Evolutionary conservation across 2,329 filamentous ascomycete species (phyloP).

Genomic region (Talaromyces piceae): DNA sequence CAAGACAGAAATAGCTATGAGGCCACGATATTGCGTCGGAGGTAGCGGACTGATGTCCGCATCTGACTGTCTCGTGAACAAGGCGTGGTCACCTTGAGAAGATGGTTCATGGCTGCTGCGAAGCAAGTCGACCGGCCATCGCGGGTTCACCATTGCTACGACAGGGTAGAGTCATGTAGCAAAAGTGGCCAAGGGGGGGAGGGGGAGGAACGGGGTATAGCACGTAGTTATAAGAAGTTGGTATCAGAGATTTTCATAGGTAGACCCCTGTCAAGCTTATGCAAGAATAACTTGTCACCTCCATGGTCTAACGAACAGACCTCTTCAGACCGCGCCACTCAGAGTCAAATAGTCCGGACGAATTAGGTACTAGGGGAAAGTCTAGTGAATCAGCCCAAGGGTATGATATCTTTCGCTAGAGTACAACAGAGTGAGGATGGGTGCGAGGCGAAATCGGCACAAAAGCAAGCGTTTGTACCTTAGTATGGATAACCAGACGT

Average conservation of each 20-base stretch:
- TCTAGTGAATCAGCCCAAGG: neutral
- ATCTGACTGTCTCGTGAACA: conserved; percentile 17
- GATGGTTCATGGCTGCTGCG: neutral
- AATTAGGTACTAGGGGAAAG: neutral
- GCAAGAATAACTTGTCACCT: neutral
- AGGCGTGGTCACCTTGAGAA: neutral
- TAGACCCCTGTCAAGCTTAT: neutral
- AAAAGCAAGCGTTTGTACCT: neutral
- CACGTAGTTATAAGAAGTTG: neutral
- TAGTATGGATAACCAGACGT: neutral
- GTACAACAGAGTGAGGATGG: neutral
- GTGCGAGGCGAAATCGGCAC: neutral
- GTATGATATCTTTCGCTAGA: neutral
- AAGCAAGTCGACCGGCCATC: neutral
- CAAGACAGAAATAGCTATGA: conserved; percentile 42
- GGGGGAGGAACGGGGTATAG: neutral
- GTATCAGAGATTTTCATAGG: neutral
- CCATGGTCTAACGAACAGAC: neutral
- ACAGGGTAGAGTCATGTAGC: neutral
- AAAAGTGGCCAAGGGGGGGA: neutral
- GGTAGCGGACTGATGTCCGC: conserved; percentile 19
- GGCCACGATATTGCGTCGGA: conserved; percentile 24
- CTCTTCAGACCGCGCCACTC: neutral
- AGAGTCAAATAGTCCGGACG: neutral
- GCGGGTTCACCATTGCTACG: neutral